phyloP scores from a whole-genome alignment of 331 rosid genomes.

The Quercus lobata region DNA sequence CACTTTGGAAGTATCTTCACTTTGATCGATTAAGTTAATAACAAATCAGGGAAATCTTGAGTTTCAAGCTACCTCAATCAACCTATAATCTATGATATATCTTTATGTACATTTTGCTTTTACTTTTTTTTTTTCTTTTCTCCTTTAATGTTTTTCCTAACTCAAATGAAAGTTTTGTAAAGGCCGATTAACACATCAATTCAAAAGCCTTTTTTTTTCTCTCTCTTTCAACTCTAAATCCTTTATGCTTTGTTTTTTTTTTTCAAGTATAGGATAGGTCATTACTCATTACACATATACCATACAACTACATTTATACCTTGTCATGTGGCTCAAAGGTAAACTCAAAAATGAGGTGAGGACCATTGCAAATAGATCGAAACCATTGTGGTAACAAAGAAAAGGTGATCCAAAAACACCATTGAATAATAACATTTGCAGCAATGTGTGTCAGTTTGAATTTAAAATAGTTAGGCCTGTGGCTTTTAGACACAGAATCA shows the following conservation, averaged over 20 bases:
- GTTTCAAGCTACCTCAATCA: constrained; percentile 33
- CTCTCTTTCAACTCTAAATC: constrained; percentile 7
- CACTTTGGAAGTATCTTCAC: background rate
- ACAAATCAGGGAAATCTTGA: constrained; percentile 22
- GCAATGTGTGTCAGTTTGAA: constrained; percentile 6
- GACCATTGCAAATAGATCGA: background rate
- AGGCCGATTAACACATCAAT: constrained; percentile 23
- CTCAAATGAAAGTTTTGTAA: constrained; percentile 47
- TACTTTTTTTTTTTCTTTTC: constrained; percentile 22
- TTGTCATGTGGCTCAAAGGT: background rate
- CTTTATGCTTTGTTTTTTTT: constrained; percentile 22
- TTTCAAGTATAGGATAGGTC: constrained; percentile 11
- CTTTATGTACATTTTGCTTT: constrained; percentile 28
- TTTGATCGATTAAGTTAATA: background rate
- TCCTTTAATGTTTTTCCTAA: constrained; percentile 35
- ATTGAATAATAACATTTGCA: too few relatives aligned
- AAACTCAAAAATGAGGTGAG: background rate
- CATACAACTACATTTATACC: background rate
- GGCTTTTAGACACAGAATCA: background rate
- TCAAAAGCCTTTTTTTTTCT: constrained; percentile 4
- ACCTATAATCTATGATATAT: constrained; percentile 31
- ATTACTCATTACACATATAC: constrained; percentile 15
- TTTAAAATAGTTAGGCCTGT: background rate
- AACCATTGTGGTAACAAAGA: background rate
- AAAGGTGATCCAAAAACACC: too few relatives aligned